These are phyloP conservation scores for Neonectria sp. DNA, from an alignment of 2,329 filamentous ascomycete species.

Conservation along the genomic window DNA sequence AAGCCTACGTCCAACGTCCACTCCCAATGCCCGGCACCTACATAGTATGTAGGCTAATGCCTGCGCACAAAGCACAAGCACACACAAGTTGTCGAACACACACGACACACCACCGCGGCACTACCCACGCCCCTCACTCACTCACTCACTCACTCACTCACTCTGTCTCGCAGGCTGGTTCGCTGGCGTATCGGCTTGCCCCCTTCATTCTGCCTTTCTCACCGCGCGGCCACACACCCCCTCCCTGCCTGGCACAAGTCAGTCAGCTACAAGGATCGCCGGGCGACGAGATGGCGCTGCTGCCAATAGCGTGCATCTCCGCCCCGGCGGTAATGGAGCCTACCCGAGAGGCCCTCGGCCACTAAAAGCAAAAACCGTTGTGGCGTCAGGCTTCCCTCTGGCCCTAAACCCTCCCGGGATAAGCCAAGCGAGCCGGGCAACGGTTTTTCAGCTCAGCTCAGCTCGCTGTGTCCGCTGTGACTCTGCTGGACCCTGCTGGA, in stretches of 20 bases:
- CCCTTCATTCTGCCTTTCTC: slow-evolving; percentile 4
- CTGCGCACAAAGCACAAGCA: background rate
- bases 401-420: slow-evolving; percentile 38
- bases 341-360: slow-evolving; percentile 37
- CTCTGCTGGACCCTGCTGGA: slow-evolving; percentile 20
- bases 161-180: slow-evolving; percentile 8
- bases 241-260: slow-evolving; percentile 19
- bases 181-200: slow-evolving; percentile 4
- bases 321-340: slow-evolving; percentile 43
- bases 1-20: no score
- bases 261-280: slow-evolving; percentile 25
- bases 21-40: background rate
- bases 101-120: background rate
- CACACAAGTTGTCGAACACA: background rate
- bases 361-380: slow-evolving; percentile 49
- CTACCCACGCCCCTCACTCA: slow-evolving; percentile 1
- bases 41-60: background rate
- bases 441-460: slow-evolving; percentile 50
- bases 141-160: background rate
- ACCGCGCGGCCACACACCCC: slow-evolving; percentile 9
- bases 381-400: slow-evolving; percentile 42
- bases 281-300: slow-evolving; percentile 39
- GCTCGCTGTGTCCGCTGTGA: slow-evolving; percentile 28
- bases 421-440: slow-evolving; percentile 43
- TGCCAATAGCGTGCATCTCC: slow-evolving; percentile 46